These are phyloP conservation scores for Monilinia aucupariae DNA, from an alignment of 2,329 filamentous ascomycete species.

Conservation along the genomic window DNA sequence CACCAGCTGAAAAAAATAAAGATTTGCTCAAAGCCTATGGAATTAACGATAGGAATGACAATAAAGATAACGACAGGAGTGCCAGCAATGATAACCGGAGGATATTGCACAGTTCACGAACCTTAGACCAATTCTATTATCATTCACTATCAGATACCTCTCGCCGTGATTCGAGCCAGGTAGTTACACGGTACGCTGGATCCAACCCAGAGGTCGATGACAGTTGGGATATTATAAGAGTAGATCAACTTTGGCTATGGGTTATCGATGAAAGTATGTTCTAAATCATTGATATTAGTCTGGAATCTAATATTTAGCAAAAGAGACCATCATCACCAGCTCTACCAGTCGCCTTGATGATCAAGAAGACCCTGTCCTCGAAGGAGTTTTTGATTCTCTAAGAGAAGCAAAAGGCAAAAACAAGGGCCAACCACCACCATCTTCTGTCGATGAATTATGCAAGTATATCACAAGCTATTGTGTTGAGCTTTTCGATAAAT, in stretches of 20 bases:
- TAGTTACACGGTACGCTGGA: background rate
- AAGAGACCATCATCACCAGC: background rate
- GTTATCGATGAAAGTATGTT: constrained; percentile 3
- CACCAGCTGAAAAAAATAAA: background rate
- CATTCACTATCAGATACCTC: background rate
- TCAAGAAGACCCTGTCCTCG: background rate
- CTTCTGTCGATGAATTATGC: background rate
- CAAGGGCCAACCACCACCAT: background rate
- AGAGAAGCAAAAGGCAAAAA: background rate
- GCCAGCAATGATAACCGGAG: background rate
- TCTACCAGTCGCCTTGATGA: background rate
- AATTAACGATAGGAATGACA: background rate
- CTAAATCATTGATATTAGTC: background rate
- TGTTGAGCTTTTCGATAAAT: background rate
- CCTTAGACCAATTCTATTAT: background rate
- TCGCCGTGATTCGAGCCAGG: background rate
- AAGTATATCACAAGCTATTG: constrained; percentile 1
- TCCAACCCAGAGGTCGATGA: background rate
- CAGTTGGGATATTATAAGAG: background rate
- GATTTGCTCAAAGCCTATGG: background rate
- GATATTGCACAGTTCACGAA: background rate
- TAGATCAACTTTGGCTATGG: constrained; percentile 7
- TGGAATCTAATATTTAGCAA: background rate
- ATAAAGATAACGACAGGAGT: background rate
- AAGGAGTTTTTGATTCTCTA: background rate